phyloP scores from a whole-genome alignment of 805 yeast species.

The Novakomyces olei region DNA sequence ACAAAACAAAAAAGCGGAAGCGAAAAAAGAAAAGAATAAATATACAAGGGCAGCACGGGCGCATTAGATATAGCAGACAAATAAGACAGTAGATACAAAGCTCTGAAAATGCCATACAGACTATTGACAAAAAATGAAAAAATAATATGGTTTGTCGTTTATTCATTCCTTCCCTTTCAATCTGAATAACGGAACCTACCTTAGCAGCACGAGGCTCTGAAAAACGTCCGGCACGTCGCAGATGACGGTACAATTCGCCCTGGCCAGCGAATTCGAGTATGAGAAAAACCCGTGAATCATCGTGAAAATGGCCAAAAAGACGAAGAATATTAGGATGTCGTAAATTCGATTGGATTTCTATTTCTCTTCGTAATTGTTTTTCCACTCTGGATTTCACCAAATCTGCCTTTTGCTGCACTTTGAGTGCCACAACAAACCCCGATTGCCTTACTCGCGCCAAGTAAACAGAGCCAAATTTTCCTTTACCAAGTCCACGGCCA shows the following conservation, averaged over 20 bases:
- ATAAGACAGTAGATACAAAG: too few species aligned
- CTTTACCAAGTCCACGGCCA: slow-evolving; percentile 74
- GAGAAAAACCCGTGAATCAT: slow-evolving; percentile 54
- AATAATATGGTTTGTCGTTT: too few species aligned
- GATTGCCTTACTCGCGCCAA: slow-evolving; percentile 57
- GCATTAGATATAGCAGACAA: too few species aligned
- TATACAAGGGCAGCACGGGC: too few species aligned
- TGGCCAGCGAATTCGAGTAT: slow-evolving; percentile 64
- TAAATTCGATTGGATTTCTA: slow-evolving; percentile 67
- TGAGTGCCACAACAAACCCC: slow-evolving; percentile 71
- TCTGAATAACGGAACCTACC: too few species aligned
- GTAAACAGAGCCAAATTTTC: slow-evolving; percentile 82
- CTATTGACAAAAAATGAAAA: too few species aligned
- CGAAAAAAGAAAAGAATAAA: too few species aligned
- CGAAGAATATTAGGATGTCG: slow-evolving; percentile 62
- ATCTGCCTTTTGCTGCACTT: slow-evolving; percentile 74
- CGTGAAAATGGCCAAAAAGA: slow-evolving; percentile 69
- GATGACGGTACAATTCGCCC: slow-evolving; percentile 65
- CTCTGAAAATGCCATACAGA: too few species aligned
- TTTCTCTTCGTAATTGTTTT: slow-evolving; percentile 70
- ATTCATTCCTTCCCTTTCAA: too few species aligned
- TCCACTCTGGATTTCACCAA: slow-evolving; percentile 54
- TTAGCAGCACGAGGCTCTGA: slow-evolving; percentile 1
- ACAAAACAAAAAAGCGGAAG: too few species aligned
- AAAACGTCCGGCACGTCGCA: slow-evolving; percentile 46